These are phyloP conservation scores for Aristolochia californica DNA, from an alignment of 164 flowering plant genomes.

Conservation along the genomic window DNA sequence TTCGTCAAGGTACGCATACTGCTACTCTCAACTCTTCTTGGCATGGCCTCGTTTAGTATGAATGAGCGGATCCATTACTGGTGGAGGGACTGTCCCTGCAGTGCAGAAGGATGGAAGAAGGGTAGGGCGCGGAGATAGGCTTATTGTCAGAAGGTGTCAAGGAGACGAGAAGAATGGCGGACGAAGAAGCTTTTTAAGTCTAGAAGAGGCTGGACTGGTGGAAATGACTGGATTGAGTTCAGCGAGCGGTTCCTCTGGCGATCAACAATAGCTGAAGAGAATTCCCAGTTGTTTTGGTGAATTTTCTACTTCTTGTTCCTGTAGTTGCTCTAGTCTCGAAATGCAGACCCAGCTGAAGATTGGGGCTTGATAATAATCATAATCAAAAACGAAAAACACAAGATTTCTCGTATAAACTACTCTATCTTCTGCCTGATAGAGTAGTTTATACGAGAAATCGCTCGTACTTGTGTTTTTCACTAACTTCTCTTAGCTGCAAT, in stretches of 20 bases:
- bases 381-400: no score
- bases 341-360: background rate
- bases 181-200: conserved; percentile 41
- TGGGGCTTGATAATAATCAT: no score
- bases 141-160: conserved; percentile 21
- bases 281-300: background rate
- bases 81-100: background rate
- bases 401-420: no score
- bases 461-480: no score
- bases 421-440: no score
- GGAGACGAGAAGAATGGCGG: conserved; percentile 26
- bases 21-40: background rate
- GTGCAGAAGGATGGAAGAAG: conserved; percentile 11
- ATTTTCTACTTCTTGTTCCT: background rate
- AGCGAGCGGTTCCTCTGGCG: conserved; percentile 80
- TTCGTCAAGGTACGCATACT: conserved; percentile 2
- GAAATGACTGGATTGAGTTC: conserved; percentile 69
- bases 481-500: no score
- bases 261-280: conserved; percentile 43
- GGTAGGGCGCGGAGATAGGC: conserved; percentile 3
- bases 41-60: background rate
- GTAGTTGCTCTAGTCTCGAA: background rate
- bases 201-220: conserved; percentile 86
- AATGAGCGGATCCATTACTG: no score
- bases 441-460: no score